These are phyloP conservation scores for Nemophila menziesii DNA, from an alignment of 257 asterid species.

Conservation along the genomic window DNA sequence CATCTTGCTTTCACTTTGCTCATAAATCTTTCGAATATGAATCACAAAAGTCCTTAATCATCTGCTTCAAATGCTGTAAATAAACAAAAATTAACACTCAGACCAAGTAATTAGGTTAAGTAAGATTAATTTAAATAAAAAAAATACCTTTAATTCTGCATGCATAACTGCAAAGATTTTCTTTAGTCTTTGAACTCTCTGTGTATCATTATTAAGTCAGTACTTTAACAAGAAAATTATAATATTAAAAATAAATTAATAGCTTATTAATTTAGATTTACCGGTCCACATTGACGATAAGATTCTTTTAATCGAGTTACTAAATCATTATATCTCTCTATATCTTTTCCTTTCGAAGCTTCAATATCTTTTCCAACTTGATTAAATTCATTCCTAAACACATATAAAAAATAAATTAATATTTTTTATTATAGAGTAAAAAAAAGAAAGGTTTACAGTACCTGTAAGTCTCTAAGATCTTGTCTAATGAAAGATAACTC, in stretches of 20 bases:
- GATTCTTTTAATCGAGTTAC: constrained; percentile 54
- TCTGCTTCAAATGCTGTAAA: constrained; percentile 71
- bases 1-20: too few species aligned
- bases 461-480: constrained; percentile 69
- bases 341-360: constrained; percentile 51
- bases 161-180: constrained; percentile 63
- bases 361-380: constrained; percentile 63
- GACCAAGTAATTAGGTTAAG: constrained; percentile 11
- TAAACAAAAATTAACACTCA: constrained; percentile 4
- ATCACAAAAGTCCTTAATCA: constrained; percentile 56
- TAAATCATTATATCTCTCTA: constrained; percentile 41
- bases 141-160: constrained; percentile 63
- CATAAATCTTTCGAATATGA: constrained; percentile 33
- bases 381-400: constrained; percentile 55
- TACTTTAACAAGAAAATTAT: too few species aligned
- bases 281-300: constrained; percentile 70
- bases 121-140: too few species aligned
- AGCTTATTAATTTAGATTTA: constrained; percentile 17
- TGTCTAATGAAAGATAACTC: constrained; percentile 49
- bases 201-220: constrained; percentile 22
- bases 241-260: too few species aligned
- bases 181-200: constrained; percentile 70
- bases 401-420: constrained; percentile 1
- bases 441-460: constrained; percentile 20
- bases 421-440: constrained; percentile 5